Conservation (phyloP, 352 stramenopile species). For the Phytophthora crassamura region DNA sequence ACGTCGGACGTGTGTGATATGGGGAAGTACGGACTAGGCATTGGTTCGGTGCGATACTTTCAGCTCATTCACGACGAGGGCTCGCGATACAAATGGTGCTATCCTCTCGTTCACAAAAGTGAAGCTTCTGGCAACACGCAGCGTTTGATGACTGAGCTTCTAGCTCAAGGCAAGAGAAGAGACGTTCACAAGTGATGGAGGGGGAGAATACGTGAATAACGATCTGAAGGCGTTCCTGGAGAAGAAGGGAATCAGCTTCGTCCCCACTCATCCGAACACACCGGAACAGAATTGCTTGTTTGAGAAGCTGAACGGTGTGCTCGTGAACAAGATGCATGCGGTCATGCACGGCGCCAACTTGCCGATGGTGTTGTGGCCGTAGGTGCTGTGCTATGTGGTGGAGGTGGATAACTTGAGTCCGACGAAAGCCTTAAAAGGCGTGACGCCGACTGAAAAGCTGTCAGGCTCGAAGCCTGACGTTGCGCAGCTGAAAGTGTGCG, state of each 20-base stretch:
- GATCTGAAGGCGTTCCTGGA: too few relatives aligned
- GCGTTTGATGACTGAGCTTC: neutral
- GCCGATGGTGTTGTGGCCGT: conserved; percentile 6
- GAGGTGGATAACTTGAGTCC: conserved; percentile 3
- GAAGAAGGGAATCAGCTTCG: too few relatives aligned
- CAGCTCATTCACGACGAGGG: too few relatives aligned
- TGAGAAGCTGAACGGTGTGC: conserved; percentile 9
- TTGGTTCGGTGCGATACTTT: conserved; percentile 7
- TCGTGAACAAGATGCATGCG: conserved; percentile 3
- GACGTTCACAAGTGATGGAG: conserved; percentile 8
- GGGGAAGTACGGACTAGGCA: conserved; percentile 1
- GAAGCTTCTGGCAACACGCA: conserved; percentile 2
- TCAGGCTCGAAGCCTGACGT: neutral
- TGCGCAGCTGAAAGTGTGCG: neutral
- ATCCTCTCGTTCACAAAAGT: neutral
- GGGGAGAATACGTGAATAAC: conserved; percentile 5
- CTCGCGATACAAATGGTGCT: conserved; percentile 16
- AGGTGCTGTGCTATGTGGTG: conserved; percentile 1
- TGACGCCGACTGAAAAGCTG: neutral
- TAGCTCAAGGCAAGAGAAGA: neutral
- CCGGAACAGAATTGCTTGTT: too few relatives aligned
- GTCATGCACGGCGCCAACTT: neutral
- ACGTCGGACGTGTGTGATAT: conserved; percentile 8
- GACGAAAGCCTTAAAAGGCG: conserved; percentile 2
- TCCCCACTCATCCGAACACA: too few relatives aligned